phyloP scores from a whole-genome alignment of 2,329 filamentous ascomycete genomes.

The Monosporascus cannonballus region DNA sequence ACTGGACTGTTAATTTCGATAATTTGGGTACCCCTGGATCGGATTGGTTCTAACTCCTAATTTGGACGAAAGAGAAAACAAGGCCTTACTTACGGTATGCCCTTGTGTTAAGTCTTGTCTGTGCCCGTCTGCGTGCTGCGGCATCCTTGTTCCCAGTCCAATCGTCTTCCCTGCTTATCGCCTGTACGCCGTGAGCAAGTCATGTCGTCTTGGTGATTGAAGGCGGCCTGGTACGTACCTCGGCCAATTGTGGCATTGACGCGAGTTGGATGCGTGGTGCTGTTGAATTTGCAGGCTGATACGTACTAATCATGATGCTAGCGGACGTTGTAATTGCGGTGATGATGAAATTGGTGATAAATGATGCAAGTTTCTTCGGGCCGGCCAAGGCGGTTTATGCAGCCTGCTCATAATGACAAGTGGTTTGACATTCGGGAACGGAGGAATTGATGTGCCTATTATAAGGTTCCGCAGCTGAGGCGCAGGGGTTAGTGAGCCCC shows the following conservation, averaged over 20 bases:
- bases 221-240: conserved; percentile 23
- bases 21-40: conserved; percentile 3
- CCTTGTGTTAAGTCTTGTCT: conserved; percentile 40
- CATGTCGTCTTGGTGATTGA: conserved; percentile 8
- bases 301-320: conserved; percentile 16
- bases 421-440: conserved; percentile 1
- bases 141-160: conserved; percentile 40
- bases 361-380: conserved; percentile 3
- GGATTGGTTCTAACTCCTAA: not conserved
- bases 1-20: conserved; percentile 15
- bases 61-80: conserved; percentile 8
- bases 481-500: not conserved
- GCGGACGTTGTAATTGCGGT: not conserved
- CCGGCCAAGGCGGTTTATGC: conserved; percentile 14
- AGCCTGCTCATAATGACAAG: conserved; percentile 14
- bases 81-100: conserved; percentile 32
- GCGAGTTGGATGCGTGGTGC: conserved; percentile 22
- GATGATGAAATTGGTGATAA: conserved; percentile 5
- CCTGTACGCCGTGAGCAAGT: conserved; percentile 27
- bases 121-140: conserved; percentile 32
- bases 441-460: conserved; percentile 6
- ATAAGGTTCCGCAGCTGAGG: no score
- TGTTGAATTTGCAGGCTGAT: conserved; percentile 11
- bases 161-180: conserved; percentile 33
- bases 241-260: conserved; percentile 31